These are phyloP conservation scores for Artemisia tridentata DNA, from an alignment of 129 eudicot genomes.

Conservation along the genomic window DNA sequence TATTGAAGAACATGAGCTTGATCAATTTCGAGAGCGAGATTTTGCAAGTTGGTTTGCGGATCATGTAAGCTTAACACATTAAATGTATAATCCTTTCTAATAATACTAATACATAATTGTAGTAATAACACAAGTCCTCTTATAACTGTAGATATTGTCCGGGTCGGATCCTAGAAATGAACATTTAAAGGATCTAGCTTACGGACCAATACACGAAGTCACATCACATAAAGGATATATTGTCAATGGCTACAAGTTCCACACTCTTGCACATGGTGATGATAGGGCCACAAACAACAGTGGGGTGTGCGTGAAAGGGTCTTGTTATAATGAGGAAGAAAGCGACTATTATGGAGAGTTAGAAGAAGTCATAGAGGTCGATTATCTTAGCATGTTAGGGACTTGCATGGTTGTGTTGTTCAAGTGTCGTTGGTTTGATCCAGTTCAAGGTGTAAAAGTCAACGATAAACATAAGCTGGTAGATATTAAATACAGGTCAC, in stretches of 20 bases:
- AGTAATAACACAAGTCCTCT: neutral
- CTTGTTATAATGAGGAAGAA: neutral
- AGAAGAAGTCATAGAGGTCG: neutral
- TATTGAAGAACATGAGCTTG: neutral
- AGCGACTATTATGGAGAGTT: neutral
- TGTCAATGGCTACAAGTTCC: constrained; percentile 14
- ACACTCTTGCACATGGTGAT: neutral
- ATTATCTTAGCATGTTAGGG: neutral
- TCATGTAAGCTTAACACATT: neutral
- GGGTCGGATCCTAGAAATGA: neutral
- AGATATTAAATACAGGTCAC: no score
- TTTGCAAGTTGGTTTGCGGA: neutral
- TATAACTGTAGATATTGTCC: neutral
- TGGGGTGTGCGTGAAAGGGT: constrained; percentile 1
- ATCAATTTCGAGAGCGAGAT: neutral
- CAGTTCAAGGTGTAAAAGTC: no score
- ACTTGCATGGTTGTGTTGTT: neutral
- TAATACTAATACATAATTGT: neutral
- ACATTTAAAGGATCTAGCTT: neutral
- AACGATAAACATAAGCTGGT: no score
- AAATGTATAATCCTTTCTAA: neutral
- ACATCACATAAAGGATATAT: neutral
- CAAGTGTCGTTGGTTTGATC: neutral
- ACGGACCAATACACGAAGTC: neutral
- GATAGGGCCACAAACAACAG: neutral